Percentiles rank a stretch among this genome's conserved stretches.
Conservation (phyloP, 495 filamentous ascomycete species). For the Staphylotrichum tortipilum region DNA sequence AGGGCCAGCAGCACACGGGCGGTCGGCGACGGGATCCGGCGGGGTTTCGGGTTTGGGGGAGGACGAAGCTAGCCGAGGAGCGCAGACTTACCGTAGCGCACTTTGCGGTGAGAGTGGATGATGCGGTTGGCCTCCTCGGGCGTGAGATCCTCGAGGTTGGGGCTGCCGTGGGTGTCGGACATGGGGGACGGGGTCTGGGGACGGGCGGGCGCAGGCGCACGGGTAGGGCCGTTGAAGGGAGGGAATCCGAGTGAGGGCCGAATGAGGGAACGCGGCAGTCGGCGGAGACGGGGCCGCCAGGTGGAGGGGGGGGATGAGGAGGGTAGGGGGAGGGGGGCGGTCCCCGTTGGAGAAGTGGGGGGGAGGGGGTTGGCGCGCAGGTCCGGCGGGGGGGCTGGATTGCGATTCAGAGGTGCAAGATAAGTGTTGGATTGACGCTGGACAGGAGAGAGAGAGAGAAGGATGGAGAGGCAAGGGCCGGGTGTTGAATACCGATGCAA, state of each 20-base stretch:
- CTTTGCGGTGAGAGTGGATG: slow-evolving; percentile 51
- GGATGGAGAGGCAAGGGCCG: too few relatives aligned
- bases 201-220: not conserved
- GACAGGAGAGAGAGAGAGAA: too few relatives aligned
- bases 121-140: slow-evolving; percentile 51
- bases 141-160: slow-evolving; percentile 40
- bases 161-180: slow-evolving; percentile 31
- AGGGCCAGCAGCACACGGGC: too few relatives aligned
- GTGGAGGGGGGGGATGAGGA: too few relatives aligned
- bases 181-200: slow-evolving; percentile 8
- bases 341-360: not conserved
- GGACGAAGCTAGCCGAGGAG: too few relatives aligned
- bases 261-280: slow-evolving; percentile 3
- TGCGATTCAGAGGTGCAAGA: too few relatives aligned
- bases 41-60: not conserved
- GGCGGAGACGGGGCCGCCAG: too few relatives aligned
- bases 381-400: not conserved
- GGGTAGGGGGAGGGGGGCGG: too few relatives aligned
- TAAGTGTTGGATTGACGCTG: slow-evolving; percentile 1
- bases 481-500: slow-evolving; percentile 27
- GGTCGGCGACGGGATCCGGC: too few relatives aligned
- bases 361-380: too few relatives aligned
- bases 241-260: slow-evolving; percentile 11
- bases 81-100: slow-evolving; percentile 44
- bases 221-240: not conserved